Percentiles rank a stretch among this genome's conserved stretches.
Conservation (phyloP, 2,329 filamentous ascomycete genomes). For the Diatrype stigma region DNA sequence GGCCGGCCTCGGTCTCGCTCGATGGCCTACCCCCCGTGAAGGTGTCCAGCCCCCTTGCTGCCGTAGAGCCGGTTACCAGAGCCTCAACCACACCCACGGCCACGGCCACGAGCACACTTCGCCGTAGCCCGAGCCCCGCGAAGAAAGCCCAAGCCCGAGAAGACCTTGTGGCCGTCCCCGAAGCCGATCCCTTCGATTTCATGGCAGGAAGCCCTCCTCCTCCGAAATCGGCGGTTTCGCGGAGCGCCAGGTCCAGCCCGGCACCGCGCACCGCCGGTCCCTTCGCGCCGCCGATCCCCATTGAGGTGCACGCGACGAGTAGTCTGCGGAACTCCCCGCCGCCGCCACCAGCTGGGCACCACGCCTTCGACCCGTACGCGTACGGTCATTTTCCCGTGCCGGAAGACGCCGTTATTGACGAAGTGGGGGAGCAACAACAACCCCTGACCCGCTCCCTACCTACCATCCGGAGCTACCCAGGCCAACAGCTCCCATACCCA, state of each 20-base stretch:
- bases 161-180: conserved; percentile 9
- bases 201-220: conserved; percentile 8
- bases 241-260: conserved; percentile 23
- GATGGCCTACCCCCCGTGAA: conserved; percentile 25
- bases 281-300: conserved; percentile 24
- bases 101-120: not conserved
- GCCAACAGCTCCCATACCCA: conserved; percentile 14
- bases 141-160: conserved; percentile 1
- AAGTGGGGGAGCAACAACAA: conserved; percentile 13
- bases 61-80: conserved; percentile 11
- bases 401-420: conserved; percentile 13
- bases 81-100: too few relatives aligned
- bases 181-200: not conserved
- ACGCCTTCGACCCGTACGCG: not conserved
- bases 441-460: conserved; percentile 17
- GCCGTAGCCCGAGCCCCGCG: conserved; percentile 7
- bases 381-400: conserved; percentile 7
- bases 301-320: conserved; percentile 24
- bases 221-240: conserved; percentile 5
- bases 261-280: conserved; percentile 16
- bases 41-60: conserved; percentile 22
- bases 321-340: conserved; percentile 19
- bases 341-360: not conserved
- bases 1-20: conserved; percentile 18
- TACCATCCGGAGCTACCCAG: conserved; percentile 12